Evolutionary conservation across 2,329 filamentous ascomycete genomes (phyloP).

Genomic region (Calonectria naviculata): DNA sequence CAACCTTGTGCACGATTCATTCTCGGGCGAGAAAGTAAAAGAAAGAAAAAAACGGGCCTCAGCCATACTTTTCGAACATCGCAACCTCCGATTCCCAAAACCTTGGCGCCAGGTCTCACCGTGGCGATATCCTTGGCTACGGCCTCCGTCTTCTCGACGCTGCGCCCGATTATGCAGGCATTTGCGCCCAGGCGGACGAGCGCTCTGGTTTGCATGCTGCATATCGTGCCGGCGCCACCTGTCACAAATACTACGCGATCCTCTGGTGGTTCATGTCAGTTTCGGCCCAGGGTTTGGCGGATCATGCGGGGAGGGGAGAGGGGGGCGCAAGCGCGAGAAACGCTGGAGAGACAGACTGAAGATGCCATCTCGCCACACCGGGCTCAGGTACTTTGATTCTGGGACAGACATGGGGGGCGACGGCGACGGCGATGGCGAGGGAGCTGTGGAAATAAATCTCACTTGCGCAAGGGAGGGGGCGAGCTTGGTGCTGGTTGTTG

Average conservation of each 20-base stretch:
- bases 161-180: conserved; percentile 93
- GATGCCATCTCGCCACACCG: conserved; percentile 87
- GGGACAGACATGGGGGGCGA: conserved; percentile 72
- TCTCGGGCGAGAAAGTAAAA: not conserved
- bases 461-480: not conserved
- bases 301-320: not conserved
- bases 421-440: not conserved
- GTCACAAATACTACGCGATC: conserved; percentile 95
- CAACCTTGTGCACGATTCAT: not conserved
- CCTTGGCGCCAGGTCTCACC: conserved; percentile 81
- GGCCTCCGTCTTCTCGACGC: conserved; percentile 85
- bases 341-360: conserved; percentile 70
- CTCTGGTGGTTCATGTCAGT: conserved; percentile 60
- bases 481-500: not conserved
- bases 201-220: conserved; percentile 92
- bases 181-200: conserved; percentile 92
- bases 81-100: conserved; percentile 85
- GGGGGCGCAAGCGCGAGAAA: not conserved
- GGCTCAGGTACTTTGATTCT: conserved; percentile 81
- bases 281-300: not conserved
- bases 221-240: conserved; percentile 92
- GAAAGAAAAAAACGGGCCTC: not conserved
- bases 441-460: not conserved
- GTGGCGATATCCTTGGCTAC: conserved; percentile 86
- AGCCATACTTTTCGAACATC: conserved; percentile 75